A percentile compares a stretch with the other conserved stretches of the same genome.
phyloP scores from a whole-genome alignment of 805 yeast species.

The Myxozyma neglecta region DNA sequence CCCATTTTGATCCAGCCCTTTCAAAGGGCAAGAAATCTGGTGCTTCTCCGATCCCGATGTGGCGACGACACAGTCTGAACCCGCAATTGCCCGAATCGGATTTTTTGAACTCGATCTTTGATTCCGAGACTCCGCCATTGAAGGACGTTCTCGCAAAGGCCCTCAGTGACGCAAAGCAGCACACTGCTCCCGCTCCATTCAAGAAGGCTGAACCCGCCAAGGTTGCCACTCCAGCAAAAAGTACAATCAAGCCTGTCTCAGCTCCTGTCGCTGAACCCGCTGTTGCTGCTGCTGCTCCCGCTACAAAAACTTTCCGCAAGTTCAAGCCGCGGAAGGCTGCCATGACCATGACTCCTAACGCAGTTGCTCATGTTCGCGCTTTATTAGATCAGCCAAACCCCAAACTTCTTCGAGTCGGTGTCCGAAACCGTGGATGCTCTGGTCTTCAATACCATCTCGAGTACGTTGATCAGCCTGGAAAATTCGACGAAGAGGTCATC shows the following conservation, averaged over 20 bases:
- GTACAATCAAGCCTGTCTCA: background rate
- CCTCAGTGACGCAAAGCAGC: slow-evolving; percentile 16
- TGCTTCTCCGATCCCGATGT: slow-evolving; percentile 7
- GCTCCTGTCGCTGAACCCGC: slow-evolving; percentile 15
- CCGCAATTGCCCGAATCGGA: slow-evolving; percentile 21
- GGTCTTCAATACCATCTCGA: slow-evolving; percentile 90
- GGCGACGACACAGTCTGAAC: slow-evolving; percentile 26
- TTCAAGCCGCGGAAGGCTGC: slow-evolving; percentile 88
- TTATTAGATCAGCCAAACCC: slow-evolving; percentile 82
- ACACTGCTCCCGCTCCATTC: background rate
- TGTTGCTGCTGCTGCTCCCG: slow-evolving; percentile 33
- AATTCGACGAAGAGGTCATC: slow-evolving; percentile 86
- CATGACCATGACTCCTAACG: slow-evolving; percentile 74
- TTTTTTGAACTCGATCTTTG: slow-evolving; percentile 24
- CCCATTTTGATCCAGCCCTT: slow-evolving; percentile 6
- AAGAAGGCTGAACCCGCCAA: background rate
- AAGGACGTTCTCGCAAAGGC: slow-evolving; percentile 22
- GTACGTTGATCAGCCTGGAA: slow-evolving; percentile 87
- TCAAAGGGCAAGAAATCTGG: slow-evolving; percentile 1
- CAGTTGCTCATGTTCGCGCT: slow-evolving; percentile 66
- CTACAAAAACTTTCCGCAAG: slow-evolving; percentile 48
- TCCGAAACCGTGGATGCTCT: slow-evolving; percentile 94
- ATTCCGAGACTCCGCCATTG: slow-evolving; percentile 30
- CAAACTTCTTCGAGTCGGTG: slow-evolving; percentile 86
- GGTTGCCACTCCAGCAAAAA: slow-evolving; percentile 10